Percentiles rank a stretch among this genome's conserved stretches.
Conservation (phyloP, 1,284 basidiomycete species). For the Anthracocystis walkeri region DNA sequence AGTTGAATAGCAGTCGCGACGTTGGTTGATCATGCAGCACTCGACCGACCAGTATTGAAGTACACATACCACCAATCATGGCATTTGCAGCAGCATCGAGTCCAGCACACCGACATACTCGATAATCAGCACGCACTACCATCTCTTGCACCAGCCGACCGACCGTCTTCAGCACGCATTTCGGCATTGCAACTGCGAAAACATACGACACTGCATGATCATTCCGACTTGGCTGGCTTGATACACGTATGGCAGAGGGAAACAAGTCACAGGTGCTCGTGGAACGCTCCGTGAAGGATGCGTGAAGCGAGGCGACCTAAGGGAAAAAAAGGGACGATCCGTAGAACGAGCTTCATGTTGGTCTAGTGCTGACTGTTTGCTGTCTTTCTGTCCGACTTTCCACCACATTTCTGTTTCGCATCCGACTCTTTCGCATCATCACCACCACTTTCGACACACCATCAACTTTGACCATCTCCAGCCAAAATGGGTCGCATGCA, state of each 20-base stretch:
- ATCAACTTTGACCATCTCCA: constrained; percentile 29
- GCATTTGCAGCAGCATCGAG: constrained; percentile 7
- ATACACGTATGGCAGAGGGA: neutral
- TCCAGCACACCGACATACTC: neutral
- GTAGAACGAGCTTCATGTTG: constrained; percentile 56
- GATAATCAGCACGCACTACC: neutral
- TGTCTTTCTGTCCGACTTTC: constrained; percentile 51
- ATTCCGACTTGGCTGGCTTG: neutral
- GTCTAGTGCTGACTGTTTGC: constrained; percentile 61
- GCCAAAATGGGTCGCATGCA: constrained; percentile 70
- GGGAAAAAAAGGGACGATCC: constrained; percentile 18
- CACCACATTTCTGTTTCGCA: constrained; percentile 17
- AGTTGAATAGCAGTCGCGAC: constrained; percentile 5
- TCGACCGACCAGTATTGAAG: constrained; percentile 19
- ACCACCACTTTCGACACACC: constrained; percentile 11
- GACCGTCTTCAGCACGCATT: neutral
- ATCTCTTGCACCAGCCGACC: neutral
- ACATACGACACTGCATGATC: constrained; percentile 15
- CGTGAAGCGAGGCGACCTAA: constrained; percentile 34
- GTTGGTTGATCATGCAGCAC: constrained; percentile 40
- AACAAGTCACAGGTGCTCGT: constrained; percentile 12
- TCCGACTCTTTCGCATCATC: constrained; percentile 2
- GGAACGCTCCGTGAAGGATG: constrained; percentile 39
- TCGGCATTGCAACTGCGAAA: neutral
- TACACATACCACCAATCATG: constrained; percentile 5